phyloP scores from a whole-genome alignment of 1,284 basidiomycete genomes.

The Leucoagaricus sp. region DNA sequence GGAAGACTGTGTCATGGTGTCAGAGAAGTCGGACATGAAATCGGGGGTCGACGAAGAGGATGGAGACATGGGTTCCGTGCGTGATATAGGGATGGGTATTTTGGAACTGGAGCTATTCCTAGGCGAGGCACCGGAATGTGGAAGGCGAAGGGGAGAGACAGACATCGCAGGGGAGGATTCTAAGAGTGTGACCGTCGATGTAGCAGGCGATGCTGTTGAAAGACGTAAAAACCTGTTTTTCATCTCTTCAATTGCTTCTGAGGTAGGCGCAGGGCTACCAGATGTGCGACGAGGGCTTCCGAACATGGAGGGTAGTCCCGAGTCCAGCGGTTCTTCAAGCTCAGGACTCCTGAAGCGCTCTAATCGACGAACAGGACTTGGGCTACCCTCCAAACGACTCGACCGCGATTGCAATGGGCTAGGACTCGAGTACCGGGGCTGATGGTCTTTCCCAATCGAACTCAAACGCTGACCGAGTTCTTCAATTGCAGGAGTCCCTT shows the following conservation, averaged over 20 bases:
- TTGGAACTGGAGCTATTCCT: conserved; percentile 17
- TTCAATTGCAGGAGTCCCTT: conserved; percentile 64
- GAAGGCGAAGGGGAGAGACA: conserved; percentile 23
- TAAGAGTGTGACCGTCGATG: conserved; percentile 17
- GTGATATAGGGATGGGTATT: conserved; percentile 7
- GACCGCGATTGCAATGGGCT: conserved; percentile 26
- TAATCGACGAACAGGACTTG: conserved; percentile 30
- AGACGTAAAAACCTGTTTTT: conserved; percentile 55
- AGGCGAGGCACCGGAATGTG: conserved; percentile 27
- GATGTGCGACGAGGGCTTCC: conserved; percentile 20
- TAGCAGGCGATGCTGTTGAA: conserved; percentile 29
- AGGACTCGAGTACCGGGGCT: conserved; percentile 18
- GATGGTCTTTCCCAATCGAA: conserved; percentile 37
- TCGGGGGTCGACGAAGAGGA: conserved; percentile 46
- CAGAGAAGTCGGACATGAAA: conserved; percentile 61
- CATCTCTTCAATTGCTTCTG: conserved; percentile 64
- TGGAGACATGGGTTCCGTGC: conserved; percentile 8
- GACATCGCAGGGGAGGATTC: conserved; percentile 22
- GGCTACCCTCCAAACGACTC: conserved; percentile 14
- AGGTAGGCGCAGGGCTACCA: conserved; percentile 38
- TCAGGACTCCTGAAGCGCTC: conserved; percentile 27
- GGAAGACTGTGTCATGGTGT: conserved; percentile 56
- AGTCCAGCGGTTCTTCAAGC: not conserved
- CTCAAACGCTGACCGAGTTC: conserved; percentile 51
- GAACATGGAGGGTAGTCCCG: not conserved